Base-by-base conservation (phyloP, 352 stramenopile species). In the Blastocystis sp. region DNA sequence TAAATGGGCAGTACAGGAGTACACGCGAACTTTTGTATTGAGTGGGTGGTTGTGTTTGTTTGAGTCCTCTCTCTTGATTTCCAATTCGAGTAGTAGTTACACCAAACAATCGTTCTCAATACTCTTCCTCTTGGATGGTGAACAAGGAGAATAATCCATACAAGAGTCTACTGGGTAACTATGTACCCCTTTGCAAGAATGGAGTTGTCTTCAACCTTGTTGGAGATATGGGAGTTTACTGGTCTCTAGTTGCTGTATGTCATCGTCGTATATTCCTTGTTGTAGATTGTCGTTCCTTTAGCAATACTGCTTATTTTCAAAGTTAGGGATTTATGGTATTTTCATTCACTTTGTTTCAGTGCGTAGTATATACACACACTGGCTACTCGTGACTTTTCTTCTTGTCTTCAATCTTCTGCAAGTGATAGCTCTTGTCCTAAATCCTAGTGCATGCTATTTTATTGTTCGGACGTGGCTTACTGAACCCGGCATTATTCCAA, bases 111-210 rank as follows among this genome's bases (percentile, higher is more conserved):
- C 29, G 29, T 34, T 34, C 1, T 34, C 29, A 34, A 34, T 34
- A 34, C 29, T 0, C 29, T 34, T 34, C 5, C 29, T 56, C 20
- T 53, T 79, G 23, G 20, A 80, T 80, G 70, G 70, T 80, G 37
- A 80, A 62, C 70, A 80, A 80, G 18, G 70, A 80, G 50, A 63
- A n/a, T n/a, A 80, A 80, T 26, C 70, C 70, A 7, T 80, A 80
- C 64, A 41, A 18, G 23, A 61, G 45, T 20, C 15, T 80, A 34
- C 55, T 61, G 7, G 70, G 70, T 11, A 80, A 80, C 45, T 80
- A 63, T 41, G 23, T 53, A 23, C 70, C 43, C 2, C 11, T 80
- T 45, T 62, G 34, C 8, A 47, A 47, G n/a, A 54, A 54, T 45
- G 26, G 43, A 3, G 41, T 80, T 3, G 45, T 80, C 45, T 80